Evolutionary conservation across 768 basidiomycete genomes (phyloP).

Genomic region (Candolleomyces eurysporus): DNA sequence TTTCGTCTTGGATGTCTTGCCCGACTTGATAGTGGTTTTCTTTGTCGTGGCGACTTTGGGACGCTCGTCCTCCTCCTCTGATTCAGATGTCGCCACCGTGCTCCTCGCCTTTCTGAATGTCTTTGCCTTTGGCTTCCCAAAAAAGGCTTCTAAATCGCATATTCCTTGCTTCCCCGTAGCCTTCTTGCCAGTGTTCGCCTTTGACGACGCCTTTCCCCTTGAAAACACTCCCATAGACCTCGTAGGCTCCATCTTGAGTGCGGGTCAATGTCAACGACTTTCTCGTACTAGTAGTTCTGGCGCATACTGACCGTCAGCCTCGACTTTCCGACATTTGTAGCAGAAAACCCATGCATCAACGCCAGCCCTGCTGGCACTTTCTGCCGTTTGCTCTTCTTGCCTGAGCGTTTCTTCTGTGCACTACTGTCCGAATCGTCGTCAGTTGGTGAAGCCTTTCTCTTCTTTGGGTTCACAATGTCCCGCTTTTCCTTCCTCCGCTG

Average conservation of each 20-base stretch:
- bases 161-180: not conserved
- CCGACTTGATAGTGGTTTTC: not conserved
- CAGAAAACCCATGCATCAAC: slow-evolving; percentile 65
- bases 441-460: slow-evolving; percentile 7
- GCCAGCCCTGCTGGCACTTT: slow-evolving; percentile 51
- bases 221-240: slow-evolving; percentile 54
- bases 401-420: slow-evolving; percentile 15
- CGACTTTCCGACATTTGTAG: slow-evolving; percentile 59
- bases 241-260: slow-evolving; percentile 40
- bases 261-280: not conserved
- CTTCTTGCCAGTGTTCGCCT: slow-evolving; percentile 28
- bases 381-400: slow-evolving; percentile 9
- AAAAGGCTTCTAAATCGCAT: slow-evolving; percentile 14
- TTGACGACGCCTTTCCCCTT: slow-evolving; percentile 62
- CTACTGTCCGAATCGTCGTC: not conserved
- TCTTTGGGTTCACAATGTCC: slow-evolving; percentile 44
- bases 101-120: not conserved
- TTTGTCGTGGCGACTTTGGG: not conserved
- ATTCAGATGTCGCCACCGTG: no score
- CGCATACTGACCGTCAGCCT: slow-evolving; percentile 53
- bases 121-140: slow-evolving; percentile 20
- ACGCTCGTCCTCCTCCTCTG: not conserved
- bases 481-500: slow-evolving; percentile 62
- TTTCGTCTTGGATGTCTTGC: no score
- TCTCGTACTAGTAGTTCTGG: not conserved